A percentile compares a stretch with the other conserved stretches of the same genome.
Conservation (phyloP, 2,329 filamentous ascomycete genomes). For the Colletotrichum endophyticum region DNA sequence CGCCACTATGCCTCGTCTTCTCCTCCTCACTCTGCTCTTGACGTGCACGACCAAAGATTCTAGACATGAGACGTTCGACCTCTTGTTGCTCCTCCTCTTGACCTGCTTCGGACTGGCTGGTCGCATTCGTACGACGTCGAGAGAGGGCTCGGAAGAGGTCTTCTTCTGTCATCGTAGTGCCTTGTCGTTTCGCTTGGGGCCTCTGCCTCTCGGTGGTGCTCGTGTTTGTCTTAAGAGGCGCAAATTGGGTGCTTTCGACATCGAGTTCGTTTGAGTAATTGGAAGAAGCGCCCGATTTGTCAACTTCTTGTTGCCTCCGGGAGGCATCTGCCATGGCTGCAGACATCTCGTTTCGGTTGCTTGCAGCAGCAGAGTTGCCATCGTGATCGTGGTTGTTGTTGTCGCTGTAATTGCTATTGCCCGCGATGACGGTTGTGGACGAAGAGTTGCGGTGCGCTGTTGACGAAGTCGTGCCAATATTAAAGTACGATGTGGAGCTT, state of each 20-base stretch:
- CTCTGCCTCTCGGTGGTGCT: slow-evolving; percentile 9
- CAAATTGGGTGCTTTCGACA: slow-evolving; percentile 23
- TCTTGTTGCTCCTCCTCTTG: slow-evolving; percentile 48
- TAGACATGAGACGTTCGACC: slow-evolving; percentile 68
- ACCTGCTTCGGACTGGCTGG: slow-evolving; percentile 39
- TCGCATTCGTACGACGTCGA: slow-evolving; percentile 47
- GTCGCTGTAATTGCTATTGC: not conserved
- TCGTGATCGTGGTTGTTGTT: not conserved
- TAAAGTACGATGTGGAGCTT: not conserved
- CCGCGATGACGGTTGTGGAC: not conserved
- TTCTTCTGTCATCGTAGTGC: slow-evolving; percentile 47
- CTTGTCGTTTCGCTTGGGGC: slow-evolving; percentile 25
- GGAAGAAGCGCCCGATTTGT: not conserved
- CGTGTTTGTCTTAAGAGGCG: slow-evolving; percentile 29
- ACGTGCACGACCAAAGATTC: slow-evolving; percentile 71
- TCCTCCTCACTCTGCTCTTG: slow-evolving; percentile 72
- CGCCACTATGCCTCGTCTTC: slow-evolving; percentile 71
- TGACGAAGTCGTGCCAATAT: not conserved
- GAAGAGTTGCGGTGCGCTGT: not conserved
- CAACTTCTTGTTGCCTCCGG: not conserved
- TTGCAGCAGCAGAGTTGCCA: not conserved
- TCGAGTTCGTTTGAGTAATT: not conserved
- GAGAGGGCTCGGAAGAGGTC: slow-evolving; percentile 56
- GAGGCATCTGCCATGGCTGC: not conserved
- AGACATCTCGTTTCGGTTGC: not conserved